Evolutionary conservation across 2,329 filamentous ascomycete species (phyloP), one percentile per base, ranked within the genome.

Genomic region (Neonectria magnoliae): DNA sequence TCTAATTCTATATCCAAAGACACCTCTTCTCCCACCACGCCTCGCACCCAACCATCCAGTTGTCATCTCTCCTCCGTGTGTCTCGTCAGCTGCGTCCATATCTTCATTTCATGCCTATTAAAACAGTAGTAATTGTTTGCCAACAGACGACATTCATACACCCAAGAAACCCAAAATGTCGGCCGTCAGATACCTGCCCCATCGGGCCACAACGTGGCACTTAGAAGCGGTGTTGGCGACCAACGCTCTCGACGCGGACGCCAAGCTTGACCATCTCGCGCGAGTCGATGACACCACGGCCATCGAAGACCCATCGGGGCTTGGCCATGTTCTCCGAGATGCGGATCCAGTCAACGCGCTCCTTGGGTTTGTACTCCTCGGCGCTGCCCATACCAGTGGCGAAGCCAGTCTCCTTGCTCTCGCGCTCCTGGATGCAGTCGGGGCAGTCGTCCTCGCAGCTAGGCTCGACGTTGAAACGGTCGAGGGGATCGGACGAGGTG

Each of bases 301-400:
- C 85, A 64, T 88, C 85, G 76, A 88, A 88, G 27, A 87, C 78
- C 84, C 84, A 87, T 61, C 81, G 83, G 11, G 85, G 85, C 76
- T 84, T 82, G 53, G 79, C 79, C 84, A 87, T 87, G 67, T 76
- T 74, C 57, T 79, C 74, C 48, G 83, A 78, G 47, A 87, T 83
- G 75, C 77, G 81, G 59, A 77, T 78, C 85, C 85, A 88, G 77
- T 87, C 83, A 18, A 87, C 73, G 41, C 76, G 79, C 74, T 83
- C 83, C 75, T 82, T 84, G 58, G 79, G 68, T 68, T 79, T 81
- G 76, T 83, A 81, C 72, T 83, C 82, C 42, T 79, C 78, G n/a
- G 77, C 75, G 57, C 77, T 78, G 57, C 81, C 81, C 71, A 82
- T 81, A 13, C 81, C 80, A 7, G 79, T 82, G 18, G 78, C 78